phyloP scores from a whole-genome alignment of 352 stramenopile genomes.

The Globisporangium takayamanum region DNA sequence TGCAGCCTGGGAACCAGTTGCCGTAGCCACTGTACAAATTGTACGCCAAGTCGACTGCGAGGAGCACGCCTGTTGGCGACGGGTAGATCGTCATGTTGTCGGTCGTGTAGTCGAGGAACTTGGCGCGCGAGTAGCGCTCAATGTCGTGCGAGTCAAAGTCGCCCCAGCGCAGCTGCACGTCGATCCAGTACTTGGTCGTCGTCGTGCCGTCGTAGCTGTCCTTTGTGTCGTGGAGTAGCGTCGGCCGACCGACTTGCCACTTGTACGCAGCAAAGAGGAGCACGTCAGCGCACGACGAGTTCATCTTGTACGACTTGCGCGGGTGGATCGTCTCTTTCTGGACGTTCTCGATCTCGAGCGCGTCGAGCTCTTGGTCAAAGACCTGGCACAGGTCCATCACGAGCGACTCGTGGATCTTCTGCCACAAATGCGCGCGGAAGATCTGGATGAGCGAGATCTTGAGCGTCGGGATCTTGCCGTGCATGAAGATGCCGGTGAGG shows the following conservation, averaged over 20 bases:
- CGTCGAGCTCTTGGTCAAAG: constrained; percentile 99
- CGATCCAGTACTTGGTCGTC: constrained; percentile 99
- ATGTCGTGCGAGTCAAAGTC: constrained; percentile 99
- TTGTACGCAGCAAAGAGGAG: constrained; percentile 99
- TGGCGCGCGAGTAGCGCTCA: constrained; percentile 97
- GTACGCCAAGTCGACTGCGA: constrained; percentile 98
- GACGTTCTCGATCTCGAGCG: constrained; percentile 99
- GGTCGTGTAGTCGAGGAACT: constrained; percentile 99
- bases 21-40: constrained; percentile 99
- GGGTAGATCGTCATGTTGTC: constrained; percentile 99
- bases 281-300: constrained; percentile 98
- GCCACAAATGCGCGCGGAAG: constrained; percentile 99
- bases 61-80: constrained; percentile 96
- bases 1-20: constrained; percentile 99
- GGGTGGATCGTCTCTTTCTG: constrained; percentile 99
- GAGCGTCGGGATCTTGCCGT: constrained; percentile 99
- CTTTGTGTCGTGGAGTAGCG: constrained; percentile 90
- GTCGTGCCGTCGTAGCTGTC: constrained; percentile 96
- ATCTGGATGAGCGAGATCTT: constrained; percentile 98
- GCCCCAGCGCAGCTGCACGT: constrained; percentile 99
- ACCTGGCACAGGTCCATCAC: constrained; percentile 97
- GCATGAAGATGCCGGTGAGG: constrained; percentile 99
- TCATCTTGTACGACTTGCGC: constrained; percentile 99
- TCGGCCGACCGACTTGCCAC: constrained; percentile 91
- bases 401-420: constrained; percentile 99